Base-by-base conservation (phyloP, 805 yeast genomes). In the Teunomyces cretensis region DNA sequence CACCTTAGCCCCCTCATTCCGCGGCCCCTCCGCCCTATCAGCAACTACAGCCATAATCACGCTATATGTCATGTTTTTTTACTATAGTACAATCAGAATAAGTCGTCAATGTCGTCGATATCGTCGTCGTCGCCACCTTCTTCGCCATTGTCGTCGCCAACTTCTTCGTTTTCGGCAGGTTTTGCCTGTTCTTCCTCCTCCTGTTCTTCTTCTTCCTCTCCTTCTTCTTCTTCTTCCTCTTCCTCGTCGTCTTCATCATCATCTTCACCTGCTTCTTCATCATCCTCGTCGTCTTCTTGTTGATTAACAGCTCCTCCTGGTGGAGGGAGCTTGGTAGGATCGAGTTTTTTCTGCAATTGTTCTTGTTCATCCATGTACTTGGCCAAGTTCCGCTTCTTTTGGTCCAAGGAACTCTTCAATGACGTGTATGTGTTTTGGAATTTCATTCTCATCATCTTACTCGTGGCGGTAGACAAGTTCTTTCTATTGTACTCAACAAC, bases 361-460 rank as follows among this genome's bases (percentile, higher is more conserved):
- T 53, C 57, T 44, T 57, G 62, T 42, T 65, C 67, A 33, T 58
- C 68, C 6, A 53, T 41, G 17, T 61, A 46, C 47, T 57, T 64
- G 32, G 59, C 57, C 55, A 90, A 70, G 56, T 85, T 89, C 48
- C 83, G 74, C 65, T 78, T 79, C 70, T 92, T 94, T 58, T 82
- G 75, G 44, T 89, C 96, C 48, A 89, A 75, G 55, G 92, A 96
- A 44, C 84, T 82, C 62, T 82, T 83, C 58, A 94, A 75, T 49
- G 91, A 83, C 46, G 76, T 78, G 42, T 88, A 86, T 42, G 86
- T 90, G 52, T 86, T 94, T 55, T 84, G 76, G 61, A 91, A 87
- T 68, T 97, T 84, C 64, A 84, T 86, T 58, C 84, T 82, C 80
- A 94, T 76, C 67, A 92, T 84, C 54, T 92, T 91, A 60, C 89